Percentiles rank a stretch among this genome's conserved stretches.
Evolutionary conservation across 495 filamentous ascomycete genomes (phyloP).

Genomic region (Neurospora discreta): DNA sequence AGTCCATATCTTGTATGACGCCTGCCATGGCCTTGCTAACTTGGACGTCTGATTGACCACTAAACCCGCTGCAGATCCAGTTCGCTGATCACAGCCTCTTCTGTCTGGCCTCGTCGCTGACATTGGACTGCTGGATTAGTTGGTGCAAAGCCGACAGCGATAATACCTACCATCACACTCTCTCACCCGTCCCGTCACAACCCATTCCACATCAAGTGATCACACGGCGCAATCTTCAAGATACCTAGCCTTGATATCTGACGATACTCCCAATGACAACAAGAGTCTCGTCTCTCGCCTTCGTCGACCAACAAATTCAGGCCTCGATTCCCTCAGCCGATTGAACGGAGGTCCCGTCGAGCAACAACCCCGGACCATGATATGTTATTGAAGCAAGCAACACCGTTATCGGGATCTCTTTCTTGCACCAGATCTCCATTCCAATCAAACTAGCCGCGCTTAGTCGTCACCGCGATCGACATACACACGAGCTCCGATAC

Average conservation of each 20-base stretch:
- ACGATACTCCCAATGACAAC: not conserved
- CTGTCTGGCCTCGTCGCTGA: not conserved
- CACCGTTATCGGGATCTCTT: not conserved
- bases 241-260: not conserved
- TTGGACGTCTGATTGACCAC: not conserved
- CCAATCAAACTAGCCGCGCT: not conserved
- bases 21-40: not conserved
- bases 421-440: not conserved
- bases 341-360: not conserved
- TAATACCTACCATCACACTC: not conserved
- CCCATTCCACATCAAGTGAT: not conserved
- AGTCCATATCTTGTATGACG: not conserved
- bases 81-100: not conserved
- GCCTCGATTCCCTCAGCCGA: not conserved
- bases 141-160: not conserved
- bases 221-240: not conserved
- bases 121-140: not conserved
- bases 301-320: not conserved
- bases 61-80: not conserved
- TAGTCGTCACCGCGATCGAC: not conserved
- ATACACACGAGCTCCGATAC: not conserved
- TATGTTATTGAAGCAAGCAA: not conserved
- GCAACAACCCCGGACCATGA: not conserved
- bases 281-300: not conserved
- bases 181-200: not conserved